Evolutionary conservation across 805 yeast genomes (phyloP), one percentile per base, ranked within the genome.

Genomic region (Candida golubevii): DNA sequence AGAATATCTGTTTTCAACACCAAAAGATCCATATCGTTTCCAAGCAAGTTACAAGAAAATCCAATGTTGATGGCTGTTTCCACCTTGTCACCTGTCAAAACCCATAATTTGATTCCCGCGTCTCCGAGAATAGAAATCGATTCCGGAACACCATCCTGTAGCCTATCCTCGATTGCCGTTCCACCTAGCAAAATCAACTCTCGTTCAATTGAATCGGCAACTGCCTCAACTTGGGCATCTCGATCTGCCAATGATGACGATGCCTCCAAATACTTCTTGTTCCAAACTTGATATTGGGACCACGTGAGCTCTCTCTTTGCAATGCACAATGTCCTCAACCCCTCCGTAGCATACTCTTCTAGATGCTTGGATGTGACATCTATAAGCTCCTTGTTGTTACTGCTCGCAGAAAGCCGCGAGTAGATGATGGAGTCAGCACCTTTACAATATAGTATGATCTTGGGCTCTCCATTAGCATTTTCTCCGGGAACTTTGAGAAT

Each of bases 11-110:
- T 57, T 46, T 68, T 79, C 41, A 85, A 64, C 9, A 86, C 80
- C 41, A 86, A 61, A 26, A 86, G 65, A 54, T 86, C 83, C 95
- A 86, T 85, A 38, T 83, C 86, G 51, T 76, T 83, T 43, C 82
- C 83, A 44, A 86, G 69, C 44, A 86, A 67, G 56, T 86, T 86
- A 75, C 95, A 86, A 2, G 90, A 83, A 59, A 86, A 86, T 4
- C 93, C 95, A 69, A 86, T 86, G 57, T 86, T 86, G 54, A 86
- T 85, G 10, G 93, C 95, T 29, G 95, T 86, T 63, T 86, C 95
- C n/a, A 86, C 87, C 62, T 84, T 85, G 62, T 86, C 95, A 66
- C 95, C 95, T 3, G 95, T 86, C 39, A 86, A 69, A 38, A 86
- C 93, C 95, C 95, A 86, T 42, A 86, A 67, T 61, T 86, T 86